Conservation (phyloP, 371 early-diverging fungal genomes). For the Amoeboaphelidium occidentale region DNA sequence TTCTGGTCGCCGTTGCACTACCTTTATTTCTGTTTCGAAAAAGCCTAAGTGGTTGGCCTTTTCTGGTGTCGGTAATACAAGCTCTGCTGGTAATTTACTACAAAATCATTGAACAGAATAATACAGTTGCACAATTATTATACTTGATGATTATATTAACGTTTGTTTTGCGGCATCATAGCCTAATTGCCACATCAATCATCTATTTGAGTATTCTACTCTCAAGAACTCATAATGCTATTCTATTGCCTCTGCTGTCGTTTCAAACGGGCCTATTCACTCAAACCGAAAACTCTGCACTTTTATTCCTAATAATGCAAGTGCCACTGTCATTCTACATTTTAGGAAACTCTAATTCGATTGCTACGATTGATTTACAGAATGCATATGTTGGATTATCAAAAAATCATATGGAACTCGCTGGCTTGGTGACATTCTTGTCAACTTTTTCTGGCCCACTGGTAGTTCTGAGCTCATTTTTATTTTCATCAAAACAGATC, state of each 20-base stretch:
- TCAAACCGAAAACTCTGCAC: constrained; percentile 4
- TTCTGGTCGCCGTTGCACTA: too few species aligned
- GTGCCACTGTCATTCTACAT: constrained; percentile 31
- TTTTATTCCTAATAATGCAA: constrained; percentile 11
- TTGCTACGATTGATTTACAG: constrained; percentile 47
- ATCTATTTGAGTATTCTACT: constrained; percentile 29
- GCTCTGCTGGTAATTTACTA: too few species aligned
- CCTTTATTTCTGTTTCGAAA: too few species aligned
- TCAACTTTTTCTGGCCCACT: constrained; percentile 46
- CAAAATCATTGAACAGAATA: too few species aligned
- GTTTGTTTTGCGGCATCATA: too few species aligned
- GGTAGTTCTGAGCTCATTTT: too few species aligned
- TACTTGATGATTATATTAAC: too few species aligned
- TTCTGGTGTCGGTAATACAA: too few species aligned
- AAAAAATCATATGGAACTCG: constrained; percentile 26
- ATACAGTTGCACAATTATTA: too few species aligned
- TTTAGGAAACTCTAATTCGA: constrained; percentile 48
- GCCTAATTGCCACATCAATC: too few species aligned
- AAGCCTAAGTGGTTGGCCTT: too few species aligned
- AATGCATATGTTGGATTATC: constrained; percentile 48
- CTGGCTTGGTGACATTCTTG: constrained; percentile 35
- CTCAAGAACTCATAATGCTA: constrained; percentile 28
- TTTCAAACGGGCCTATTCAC: constrained; percentile 14
- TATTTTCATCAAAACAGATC: too few species aligned
- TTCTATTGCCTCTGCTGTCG: constrained; percentile 26